Conservation (phyloP, 805 yeast genomes). For the Metschnikowia kofuensis region DNA sequence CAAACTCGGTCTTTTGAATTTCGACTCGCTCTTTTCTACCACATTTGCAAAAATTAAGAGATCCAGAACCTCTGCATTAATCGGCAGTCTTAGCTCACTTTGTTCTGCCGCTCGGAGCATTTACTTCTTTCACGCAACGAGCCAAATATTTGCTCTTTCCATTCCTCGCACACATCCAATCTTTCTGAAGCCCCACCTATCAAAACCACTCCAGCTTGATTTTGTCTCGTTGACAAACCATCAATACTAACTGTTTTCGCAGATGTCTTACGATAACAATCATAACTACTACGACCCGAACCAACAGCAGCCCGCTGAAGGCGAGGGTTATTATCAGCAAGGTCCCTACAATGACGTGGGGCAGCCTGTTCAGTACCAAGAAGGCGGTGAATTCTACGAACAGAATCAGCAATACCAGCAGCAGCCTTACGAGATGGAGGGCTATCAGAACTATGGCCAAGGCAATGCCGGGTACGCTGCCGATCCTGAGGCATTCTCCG, state of each 20-base stretch:
- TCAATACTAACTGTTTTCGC: constrained; percentile 19
- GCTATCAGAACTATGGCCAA: constrained; percentile 39
- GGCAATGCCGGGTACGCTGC: constrained; percentile 33
- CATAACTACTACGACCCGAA: constrained; percentile 40
- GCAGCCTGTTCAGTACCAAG: constrained; percentile 29
- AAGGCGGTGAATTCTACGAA: constrained; percentile 48
- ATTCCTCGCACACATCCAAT: background rate
- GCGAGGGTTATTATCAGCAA: constrained; percentile 35
- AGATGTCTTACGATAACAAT: constrained; percentile 61
- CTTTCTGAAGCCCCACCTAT: background rate
- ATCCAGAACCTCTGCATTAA: background rate
- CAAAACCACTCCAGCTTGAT: constrained; percentile 1
- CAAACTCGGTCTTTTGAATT: too few species aligned
- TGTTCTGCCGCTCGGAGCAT: background rate
- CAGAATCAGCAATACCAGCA: constrained; percentile 46
- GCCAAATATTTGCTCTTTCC: background rate
- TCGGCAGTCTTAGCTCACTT: background rate
- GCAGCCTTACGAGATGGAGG: constrained; percentile 48
- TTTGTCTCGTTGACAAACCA: constrained; percentile 3
- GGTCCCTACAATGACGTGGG: constrained; percentile 38
- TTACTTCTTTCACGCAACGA: background rate
- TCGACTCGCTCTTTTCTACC: too few species aligned
- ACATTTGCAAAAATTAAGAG: background rate
- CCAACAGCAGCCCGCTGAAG: constrained; percentile 26
- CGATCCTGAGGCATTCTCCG: constrained; percentile 64